These are phyloP conservation scores for Saccharomycopsis javanensis DNA, from an alignment of 805 yeast genomes.

Conservation along the genomic window DNA sequence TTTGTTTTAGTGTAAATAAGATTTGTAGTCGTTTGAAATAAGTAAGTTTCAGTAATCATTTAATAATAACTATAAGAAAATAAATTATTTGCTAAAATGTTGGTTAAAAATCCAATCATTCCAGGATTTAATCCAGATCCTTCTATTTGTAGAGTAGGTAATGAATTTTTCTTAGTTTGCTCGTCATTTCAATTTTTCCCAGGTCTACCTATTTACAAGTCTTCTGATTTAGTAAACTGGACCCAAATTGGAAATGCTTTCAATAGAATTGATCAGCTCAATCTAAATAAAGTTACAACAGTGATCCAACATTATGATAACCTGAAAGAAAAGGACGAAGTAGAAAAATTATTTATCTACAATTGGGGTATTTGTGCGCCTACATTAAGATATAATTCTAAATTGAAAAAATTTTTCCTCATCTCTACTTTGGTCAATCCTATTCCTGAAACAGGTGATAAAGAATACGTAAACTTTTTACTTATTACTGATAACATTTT, in stretches of 20 bases:
- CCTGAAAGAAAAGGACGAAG: slow-evolving; percentile 1
- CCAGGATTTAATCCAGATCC: slow-evolving; percentile 16
- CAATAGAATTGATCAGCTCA: slow-evolving; percentile 4
- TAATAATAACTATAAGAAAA: no score
- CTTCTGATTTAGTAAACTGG: slow-evolving; percentile 7
- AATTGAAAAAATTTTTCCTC: slow-evolving; percentile 6
- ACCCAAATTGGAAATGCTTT: slow-evolving; percentile 13
- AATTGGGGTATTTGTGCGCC: slow-evolving; percentile 16
- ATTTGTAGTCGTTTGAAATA: no score
- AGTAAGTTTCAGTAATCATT: background rate
- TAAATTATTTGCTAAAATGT: no score
- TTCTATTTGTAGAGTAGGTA: slow-evolving; percentile 5
- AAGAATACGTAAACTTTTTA: slow-evolving; percentile 11
- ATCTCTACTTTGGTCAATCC: slow-evolving; percentile 15
- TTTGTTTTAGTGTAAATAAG: no score
- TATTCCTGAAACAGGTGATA: background rate
- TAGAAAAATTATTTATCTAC: slow-evolving; percentile 13
- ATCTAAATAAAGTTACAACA: slow-evolving; percentile 6
- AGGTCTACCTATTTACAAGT: slow-evolving; percentile 11
- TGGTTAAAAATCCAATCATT: slow-evolving; percentile 10
- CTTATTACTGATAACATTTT: slow-evolving; percentile 5
- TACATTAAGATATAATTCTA: slow-evolving; percentile 8
- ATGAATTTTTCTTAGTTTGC: slow-evolving; percentile 5
- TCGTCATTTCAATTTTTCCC: slow-evolving; percentile 15
- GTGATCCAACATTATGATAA: slow-evolving; percentile 7